Evolutionary conservation across 331 rosid genomes (phyloP).

Genomic region (Dryas integrifolia): DNA sequence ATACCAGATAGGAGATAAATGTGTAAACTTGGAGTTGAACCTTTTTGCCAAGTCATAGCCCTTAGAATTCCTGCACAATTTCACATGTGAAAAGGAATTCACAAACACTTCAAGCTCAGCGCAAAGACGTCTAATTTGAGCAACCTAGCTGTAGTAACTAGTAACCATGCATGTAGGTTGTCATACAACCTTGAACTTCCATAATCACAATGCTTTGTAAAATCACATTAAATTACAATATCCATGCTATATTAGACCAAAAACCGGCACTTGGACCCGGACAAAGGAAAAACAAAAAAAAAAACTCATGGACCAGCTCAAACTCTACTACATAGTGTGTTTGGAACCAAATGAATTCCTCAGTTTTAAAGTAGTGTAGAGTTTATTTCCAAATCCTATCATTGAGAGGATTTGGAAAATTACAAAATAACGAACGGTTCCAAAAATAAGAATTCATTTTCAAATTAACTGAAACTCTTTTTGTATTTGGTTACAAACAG

Average conservation of each 20-base stretch:
- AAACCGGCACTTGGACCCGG: background rate
- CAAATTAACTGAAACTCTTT: background rate
- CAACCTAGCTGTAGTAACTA: background rate
- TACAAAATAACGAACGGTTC: background rate
- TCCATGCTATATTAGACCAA: background rate
- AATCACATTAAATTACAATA: background rate
- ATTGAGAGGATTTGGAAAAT: too few species aligned
- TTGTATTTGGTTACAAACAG: background rate
- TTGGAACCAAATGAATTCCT: background rate
- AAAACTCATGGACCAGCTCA: background rate
- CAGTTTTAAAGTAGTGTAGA: background rate
- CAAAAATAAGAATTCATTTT: background rate
- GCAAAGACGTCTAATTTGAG: constrained; percentile 2
- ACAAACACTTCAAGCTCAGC: background rate
- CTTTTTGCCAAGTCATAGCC: constrained; percentile 85
- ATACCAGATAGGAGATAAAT: constrained; percentile 91
- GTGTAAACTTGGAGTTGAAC: constrained; percentile 87
- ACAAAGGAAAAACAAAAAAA: background rate
- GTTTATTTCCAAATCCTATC: background rate
- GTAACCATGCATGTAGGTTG: background rate
- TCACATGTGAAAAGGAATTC: constrained; percentile 8
- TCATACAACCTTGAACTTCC: background rate
- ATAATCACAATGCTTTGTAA: constrained; percentile 7
- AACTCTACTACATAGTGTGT: background rate
- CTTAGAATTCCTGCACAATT: constrained; percentile 73